phyloP scores from a whole-genome alignment of 1,139 yeast species.

The Protomyces macrosporus region DNA sequence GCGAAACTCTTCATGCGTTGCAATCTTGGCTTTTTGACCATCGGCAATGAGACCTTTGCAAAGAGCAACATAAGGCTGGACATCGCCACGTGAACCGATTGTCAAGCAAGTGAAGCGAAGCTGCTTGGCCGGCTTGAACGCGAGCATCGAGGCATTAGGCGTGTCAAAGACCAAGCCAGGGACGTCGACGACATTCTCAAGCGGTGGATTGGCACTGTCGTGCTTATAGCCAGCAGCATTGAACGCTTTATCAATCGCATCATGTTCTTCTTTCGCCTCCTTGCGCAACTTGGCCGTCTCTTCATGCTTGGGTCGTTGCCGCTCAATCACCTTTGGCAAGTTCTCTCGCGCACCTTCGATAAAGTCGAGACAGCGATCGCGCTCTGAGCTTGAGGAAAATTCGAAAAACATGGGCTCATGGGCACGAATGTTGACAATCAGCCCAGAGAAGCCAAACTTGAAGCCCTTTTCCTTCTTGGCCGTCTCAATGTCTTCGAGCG shows the following conservation, averaged over 20 bases:
- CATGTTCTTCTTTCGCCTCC: slow-evolving; percentile 35
- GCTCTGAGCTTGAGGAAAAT: slow-evolving; percentile 57
- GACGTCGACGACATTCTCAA: slow-evolving; percentile 15
- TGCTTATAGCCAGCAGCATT: slow-evolving; percentile 20
- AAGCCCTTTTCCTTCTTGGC: slow-evolving; percentile 63
- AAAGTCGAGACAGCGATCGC: slow-evolving; percentile 62
- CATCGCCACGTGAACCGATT: slow-evolving; percentile 94
- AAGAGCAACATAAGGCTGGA: slow-evolving; percentile 90
- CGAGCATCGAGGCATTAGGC: slow-evolving; percentile 26
- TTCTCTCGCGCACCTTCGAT: slow-evolving; percentile 25
- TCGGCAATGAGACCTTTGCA: slow-evolving; percentile 70
- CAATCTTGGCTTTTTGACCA: slow-evolving; percentile 79
- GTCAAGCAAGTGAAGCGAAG: slow-evolving; percentile 68
- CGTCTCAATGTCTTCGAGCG: slow-evolving; percentile 63
- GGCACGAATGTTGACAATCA: slow-evolving; percentile 62
- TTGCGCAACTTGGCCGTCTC: background rate
- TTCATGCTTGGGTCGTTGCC: background rate
- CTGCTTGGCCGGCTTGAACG: slow-evolving; percentile 35
- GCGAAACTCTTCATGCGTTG: slow-evolving; percentile 75
- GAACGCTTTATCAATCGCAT: slow-evolving; percentile 29
- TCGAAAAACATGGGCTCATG: slow-evolving; percentile 73
- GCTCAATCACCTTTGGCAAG: background rate
- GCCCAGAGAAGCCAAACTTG: slow-evolving; percentile 61
- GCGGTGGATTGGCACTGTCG: slow-evolving; percentile 17
- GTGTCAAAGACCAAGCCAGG: slow-evolving; percentile 32